phyloP scores from a whole-genome alignment of 495 filamentous ascomycete genomes.

The Annulohypoxylon maeteangense region DNA sequence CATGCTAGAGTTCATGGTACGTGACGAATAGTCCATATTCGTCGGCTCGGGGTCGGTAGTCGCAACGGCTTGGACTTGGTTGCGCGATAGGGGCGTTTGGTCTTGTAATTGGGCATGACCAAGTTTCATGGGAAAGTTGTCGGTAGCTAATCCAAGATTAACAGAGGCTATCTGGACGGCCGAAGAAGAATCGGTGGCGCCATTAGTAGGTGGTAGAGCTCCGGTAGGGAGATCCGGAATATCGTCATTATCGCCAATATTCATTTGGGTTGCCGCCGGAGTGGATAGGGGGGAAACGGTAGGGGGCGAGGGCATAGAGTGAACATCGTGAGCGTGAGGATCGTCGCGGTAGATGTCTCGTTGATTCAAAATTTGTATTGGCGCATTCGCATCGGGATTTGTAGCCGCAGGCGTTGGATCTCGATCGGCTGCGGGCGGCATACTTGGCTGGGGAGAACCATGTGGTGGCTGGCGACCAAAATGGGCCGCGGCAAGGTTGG shows the following conservation, averaged over 20 bases:
- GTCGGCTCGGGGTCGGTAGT: constrained; percentile 46
- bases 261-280: constrained; percentile 46
- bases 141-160: constrained; percentile 24
- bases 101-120: constrained; percentile 29
- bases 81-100: constrained; percentile 17
- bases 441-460: constrained; percentile 25
- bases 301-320: constrained; percentile 46
- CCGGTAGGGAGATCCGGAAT: constrained; percentile 40
- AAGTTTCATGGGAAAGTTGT: constrained; percentile 35
- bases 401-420: constrained; percentile 16
- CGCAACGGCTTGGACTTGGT: constrained; percentile 46
- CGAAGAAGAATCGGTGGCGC: constrained; percentile 31
- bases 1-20: constrained; percentile 27
- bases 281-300: constrained; percentile 49
- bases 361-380: constrained; percentile 10
- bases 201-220: constrained; percentile 34
- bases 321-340: constrained; percentile 30
- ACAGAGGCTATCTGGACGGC: constrained; percentile 29
- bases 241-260: constrained; percentile 43
- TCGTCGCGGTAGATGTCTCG: constrained; percentile 32
- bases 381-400: constrained; percentile 36
- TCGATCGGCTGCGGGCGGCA: constrained; percentile 15
- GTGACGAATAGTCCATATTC: constrained; percentile 39
- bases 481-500: constrained; percentile 44
- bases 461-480: constrained; percentile 19